Conservation (phyloP, 345 rosid genomes). For the Turritis glabra region DNA sequence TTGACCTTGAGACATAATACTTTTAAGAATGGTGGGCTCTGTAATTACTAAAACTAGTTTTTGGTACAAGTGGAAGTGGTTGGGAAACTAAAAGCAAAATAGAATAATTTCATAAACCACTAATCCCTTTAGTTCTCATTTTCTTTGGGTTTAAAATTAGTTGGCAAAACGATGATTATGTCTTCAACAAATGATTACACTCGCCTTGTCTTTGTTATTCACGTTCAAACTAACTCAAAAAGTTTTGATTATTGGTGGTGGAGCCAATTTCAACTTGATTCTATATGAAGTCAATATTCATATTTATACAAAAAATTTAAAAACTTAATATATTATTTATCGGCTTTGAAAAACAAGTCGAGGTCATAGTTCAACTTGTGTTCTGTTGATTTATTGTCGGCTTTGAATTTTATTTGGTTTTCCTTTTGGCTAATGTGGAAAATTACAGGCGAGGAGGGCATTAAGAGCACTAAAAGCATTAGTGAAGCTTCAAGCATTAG, state of each 20-base stretch:
- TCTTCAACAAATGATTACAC: slow-evolving; percentile 21
- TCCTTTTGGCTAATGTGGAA: neutral
- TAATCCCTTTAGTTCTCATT: neutral
- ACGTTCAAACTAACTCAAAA: slow-evolving; percentile 13
- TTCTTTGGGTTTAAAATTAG: neutral
- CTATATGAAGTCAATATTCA: neutral
- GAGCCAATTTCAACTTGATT: slow-evolving; percentile 2
- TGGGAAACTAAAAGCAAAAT: slow-evolving; percentile 28
- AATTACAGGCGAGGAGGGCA: slow-evolving; percentile 78
- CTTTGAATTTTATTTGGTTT: neutral
- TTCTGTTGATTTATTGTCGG: neutral
- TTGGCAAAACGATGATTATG: slow-evolving; percentile 36
- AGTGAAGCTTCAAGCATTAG: slow-evolving; percentile 93
- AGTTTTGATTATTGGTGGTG: slow-evolving; percentile 12
- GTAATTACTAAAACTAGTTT: slow-evolving; percentile 26
- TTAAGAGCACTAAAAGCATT: slow-evolving; percentile 80
- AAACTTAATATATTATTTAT: neutral
- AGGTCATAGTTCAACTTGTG: neutral
- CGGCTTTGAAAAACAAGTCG: neutral
- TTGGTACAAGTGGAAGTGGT: slow-evolving; percentile 41
- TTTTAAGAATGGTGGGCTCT: slow-evolving; percentile 34
- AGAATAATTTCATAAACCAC: slow-evolving; percentile 25
- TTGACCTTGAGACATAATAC: slow-evolving; percentile 32
- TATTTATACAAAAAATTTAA: neutral
- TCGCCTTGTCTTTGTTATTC: neutral